Evolutionary conservation across 2,329 filamentous ascomycete genomes (phyloP).

Genomic region (Aspergillus pseudoterreus): DNA sequence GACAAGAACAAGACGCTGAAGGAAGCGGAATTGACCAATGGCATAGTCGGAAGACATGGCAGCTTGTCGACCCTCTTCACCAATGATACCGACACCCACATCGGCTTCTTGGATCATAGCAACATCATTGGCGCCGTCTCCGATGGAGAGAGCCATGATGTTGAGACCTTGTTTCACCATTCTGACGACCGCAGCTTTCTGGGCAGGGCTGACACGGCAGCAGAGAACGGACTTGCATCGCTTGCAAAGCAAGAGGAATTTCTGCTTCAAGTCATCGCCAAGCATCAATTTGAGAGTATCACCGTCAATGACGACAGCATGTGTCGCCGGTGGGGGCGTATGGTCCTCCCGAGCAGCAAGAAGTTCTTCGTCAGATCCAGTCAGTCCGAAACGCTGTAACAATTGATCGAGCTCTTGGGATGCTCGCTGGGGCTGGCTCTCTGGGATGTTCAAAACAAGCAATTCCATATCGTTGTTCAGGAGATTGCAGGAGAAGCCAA

Average conservation of each 20-base stretch:
- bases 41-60: conserved; percentile 97
- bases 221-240: conserved; percentile 95
- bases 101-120: conserved; percentile 98
- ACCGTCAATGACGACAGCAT: conserved; percentile 91
- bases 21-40: conserved; percentile 88
- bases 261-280: conserved; percentile 76
- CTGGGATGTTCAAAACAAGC: conserved; percentile 80
- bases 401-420: conserved; percentile 71
- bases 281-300: conserved; percentile 88
- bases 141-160: conserved; percentile 92
- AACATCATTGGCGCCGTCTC: conserved; percentile 92
- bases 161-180: conserved; percentile 95
- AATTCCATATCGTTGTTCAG: conserved; percentile 98
- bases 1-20: conserved; percentile 79
- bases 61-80: conserved; percentile 86
- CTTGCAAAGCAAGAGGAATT: conserved; percentile 92
- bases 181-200: conserved; percentile 93
- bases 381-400: conserved; percentile 70
- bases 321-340: conserved; percentile 78
- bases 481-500: conserved; percentile 97
- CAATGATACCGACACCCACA: conserved; percentile 93
- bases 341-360: conserved; percentile 75
- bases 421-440: conserved; percentile 63
- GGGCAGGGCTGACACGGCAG: conserved; percentile 92
- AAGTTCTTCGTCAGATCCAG: conserved; percentile 81